phyloP scores from a whole-genome alignment of 2,329 filamentous ascomycete species.

The Hypoxylon sp. region DNA sequence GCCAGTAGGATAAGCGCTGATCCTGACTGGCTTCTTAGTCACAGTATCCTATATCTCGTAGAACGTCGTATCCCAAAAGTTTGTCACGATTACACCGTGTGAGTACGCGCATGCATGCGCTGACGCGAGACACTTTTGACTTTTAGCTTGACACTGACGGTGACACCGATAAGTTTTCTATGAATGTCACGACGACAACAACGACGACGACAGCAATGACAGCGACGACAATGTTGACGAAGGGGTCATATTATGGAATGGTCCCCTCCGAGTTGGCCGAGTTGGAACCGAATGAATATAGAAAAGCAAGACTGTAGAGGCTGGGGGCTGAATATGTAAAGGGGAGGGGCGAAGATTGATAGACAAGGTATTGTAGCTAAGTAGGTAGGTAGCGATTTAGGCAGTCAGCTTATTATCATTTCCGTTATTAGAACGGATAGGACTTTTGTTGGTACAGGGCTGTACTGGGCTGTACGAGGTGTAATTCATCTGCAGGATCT shows the following conservation, averaged over 20 bases:
- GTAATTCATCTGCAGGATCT: slow-evolving; percentile 4
- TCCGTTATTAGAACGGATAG: slow-evolving; percentile 33
- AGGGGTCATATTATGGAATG: slow-evolving; percentile 33
- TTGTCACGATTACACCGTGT: slow-evolving; percentile 10
- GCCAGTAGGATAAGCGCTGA: slow-evolving; percentile 10
- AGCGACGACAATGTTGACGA: slow-evolving; percentile 25
- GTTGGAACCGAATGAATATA: slow-evolving; percentile 15
- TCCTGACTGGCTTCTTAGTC: slow-evolving; percentile 3
- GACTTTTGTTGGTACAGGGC: slow-evolving; percentile 26
- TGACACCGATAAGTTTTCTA: slow-evolving; percentile 7
- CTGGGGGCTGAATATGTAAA: slow-evolving; percentile 30
- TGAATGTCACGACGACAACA: slow-evolving; percentile 19
- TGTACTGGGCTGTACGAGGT: slow-evolving; percentile 10
- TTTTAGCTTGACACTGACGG: slow-evolving; percentile 1
- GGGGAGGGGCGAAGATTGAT: slow-evolving; percentile 38
- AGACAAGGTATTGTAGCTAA: neutral
- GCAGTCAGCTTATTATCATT: slow-evolving; percentile 38
- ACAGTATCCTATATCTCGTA: slow-evolving; percentile 2
- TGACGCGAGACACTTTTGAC: slow-evolving; percentile 8
- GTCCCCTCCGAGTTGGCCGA: neutral
- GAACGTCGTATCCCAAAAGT: slow-evolving; percentile 13
- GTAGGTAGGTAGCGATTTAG: slow-evolving; percentile 22
- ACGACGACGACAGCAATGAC: neutral
- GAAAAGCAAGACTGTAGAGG: slow-evolving; percentile 7
- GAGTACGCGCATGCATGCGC: slow-evolving; percentile 10